Percentiles rank a stretch among this genome's conserved stretches.
Evolutionary conservation across 768 basidiomycete genomes (phyloP).

Genomic region (Mycena albidolilacea): DNA sequence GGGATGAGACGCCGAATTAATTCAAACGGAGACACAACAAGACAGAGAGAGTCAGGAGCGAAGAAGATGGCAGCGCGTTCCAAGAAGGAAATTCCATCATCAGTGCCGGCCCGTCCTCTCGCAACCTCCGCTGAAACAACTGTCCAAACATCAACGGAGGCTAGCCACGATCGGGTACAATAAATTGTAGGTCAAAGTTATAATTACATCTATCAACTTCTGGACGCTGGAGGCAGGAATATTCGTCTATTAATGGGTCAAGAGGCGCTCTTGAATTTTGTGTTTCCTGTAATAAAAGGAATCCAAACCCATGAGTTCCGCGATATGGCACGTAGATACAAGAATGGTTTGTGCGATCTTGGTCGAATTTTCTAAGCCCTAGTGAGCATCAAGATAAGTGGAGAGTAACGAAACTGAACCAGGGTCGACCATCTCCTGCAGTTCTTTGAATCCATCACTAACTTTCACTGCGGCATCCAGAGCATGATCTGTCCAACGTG

Average conservation of each 20-base stretch:
- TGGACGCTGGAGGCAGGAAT: not conserved
- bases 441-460: too few relatives aligned
- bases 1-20: slow-evolving; percentile 19
- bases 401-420: too few relatives aligned
- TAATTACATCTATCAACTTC: not conserved
- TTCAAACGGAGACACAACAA: slow-evolving; percentile 21
- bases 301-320: not conserved
- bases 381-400: too few relatives aligned
- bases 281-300: not conserved
- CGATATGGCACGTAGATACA: not conserved
- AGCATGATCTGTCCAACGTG: too few relatives aligned
- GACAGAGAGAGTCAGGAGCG: slow-evolving; percentile 16
- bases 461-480: too few relatives aligned
- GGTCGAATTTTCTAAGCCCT: too few relatives aligned
- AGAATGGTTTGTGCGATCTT: too few relatives aligned
- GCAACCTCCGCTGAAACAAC: not conserved
- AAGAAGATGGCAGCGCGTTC: slow-evolving; percentile 7
- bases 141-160: not conserved
- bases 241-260: not conserved
- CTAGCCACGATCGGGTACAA: not conserved
- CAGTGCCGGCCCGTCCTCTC: not conserved
- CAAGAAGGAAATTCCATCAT: slow-evolving; percentile 5
- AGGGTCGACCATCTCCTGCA: too few relatives aligned
- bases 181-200: not conserved
- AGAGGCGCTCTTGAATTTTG: not conserved